Base-by-base conservation (phyloP, 306 rosid genomes). In the Quercus alba region DNA sequence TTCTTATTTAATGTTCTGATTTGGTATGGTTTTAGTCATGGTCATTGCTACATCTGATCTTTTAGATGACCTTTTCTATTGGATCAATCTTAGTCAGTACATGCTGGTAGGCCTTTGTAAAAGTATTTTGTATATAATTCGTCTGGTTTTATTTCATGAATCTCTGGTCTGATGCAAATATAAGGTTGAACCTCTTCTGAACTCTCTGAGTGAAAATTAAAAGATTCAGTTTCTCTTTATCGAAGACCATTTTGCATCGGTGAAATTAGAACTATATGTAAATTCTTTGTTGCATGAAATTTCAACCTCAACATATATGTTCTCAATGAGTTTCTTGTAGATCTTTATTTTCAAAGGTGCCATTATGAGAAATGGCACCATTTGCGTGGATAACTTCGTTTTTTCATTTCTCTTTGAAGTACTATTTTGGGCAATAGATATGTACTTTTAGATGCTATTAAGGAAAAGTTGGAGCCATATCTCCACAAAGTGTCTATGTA, bases 321-420 rank as follows among this genome's bases (percentile, higher is more conserved):
- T 58, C 15, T 3, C 30, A 21, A 21, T 59, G 21, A 49, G 54
- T 49, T 49, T 12, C 54, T 49, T 49, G 54, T 13, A 49, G 17
- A 3, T 49, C 15, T 49, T 49, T 49, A 49, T 21, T 58, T 58
- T 21, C 26, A 21, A 58, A 3, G 28, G 73, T 66, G 67, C 56
- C 23, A 13, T 74, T 62, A 59, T 44, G 71, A 33, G 72, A 84
- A 76, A 18, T 35, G 44, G n/a, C 75, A 35, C 41, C 54, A 49
- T 11, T 49, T 49, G 54, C 1, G 1, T 11, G 13, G 15, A 46
- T 46, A 46, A 5, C 54, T 49, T 49, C 1, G 1, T 49, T 49
- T 49, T 49, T 46, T 12, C 54, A 10, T 49, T 49, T 49, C 54
- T 49, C 17, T 49, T 49, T 49, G 54, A 49, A 11, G 54, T 49